phyloP scores from a whole-genome alignment of 1,284 basidiomycete genomes.

The Pyrrhoderma noxium region DNA sequence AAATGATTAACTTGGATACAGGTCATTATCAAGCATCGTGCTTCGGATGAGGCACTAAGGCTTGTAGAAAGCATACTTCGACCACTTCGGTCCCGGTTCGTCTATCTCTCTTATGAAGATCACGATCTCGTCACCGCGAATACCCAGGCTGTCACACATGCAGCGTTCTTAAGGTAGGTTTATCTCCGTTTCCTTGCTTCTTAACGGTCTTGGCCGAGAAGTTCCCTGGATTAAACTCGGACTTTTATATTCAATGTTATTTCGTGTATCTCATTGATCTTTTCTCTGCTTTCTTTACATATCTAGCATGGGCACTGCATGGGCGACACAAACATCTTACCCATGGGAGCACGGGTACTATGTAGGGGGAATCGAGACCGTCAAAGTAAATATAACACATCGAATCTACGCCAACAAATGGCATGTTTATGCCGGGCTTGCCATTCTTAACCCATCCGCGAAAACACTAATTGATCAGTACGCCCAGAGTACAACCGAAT shows the following conservation, averaged over 20 bases:
- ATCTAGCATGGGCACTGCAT: slow-evolving; percentile 92
- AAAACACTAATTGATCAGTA: slow-evolving; percentile 87
- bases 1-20: slow-evolving; percentile 26
- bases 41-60: slow-evolving; percentile 61
- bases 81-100: slow-evolving; percentile 81
- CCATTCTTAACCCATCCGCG: slow-evolving; percentile 94
- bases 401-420: slow-evolving; percentile 97
- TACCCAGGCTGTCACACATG: slow-evolving; percentile 97
- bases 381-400: slow-evolving; percentile 95
- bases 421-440: slow-evolving; percentile 98
- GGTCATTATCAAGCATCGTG: slow-evolving; percentile 89
- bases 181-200: slow-evolving; percentile 9
- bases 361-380: slow-evolving; percentile 97
- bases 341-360: slow-evolving; percentile 96
- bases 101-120: slow-evolving; percentile 91
- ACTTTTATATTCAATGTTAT: slow-evolving; percentile 2
- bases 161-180: slow-evolving; percentile 85
- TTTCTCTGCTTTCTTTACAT: slow-evolving; percentile 2
- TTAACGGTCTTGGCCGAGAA: neutral
- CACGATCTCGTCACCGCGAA: slow-evolving; percentile 97
- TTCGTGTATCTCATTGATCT: slow-evolving; percentile 1
- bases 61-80: slow-evolving; percentile 82
- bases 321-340: slow-evolving; percentile 73
- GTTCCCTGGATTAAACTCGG: neutral
- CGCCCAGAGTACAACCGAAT: slow-evolving; percentile 75